These are phyloP conservation scores for Helianthus tuberosus DNA, from an alignment of 129 eudicot genomes.

Conservation along the genomic window DNA sequence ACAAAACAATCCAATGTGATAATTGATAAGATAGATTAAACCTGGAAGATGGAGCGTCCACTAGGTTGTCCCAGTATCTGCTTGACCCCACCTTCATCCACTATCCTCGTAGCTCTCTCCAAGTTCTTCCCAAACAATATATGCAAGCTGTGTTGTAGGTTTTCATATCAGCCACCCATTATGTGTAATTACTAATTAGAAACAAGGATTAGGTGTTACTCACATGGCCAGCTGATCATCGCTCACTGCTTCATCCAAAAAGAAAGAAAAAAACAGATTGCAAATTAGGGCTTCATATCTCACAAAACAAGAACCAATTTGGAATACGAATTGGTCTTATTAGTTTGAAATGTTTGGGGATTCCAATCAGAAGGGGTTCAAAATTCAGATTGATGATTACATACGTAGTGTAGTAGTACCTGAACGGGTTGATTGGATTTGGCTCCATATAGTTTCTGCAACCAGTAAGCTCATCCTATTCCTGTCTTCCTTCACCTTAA, in stretches of 20 bases:
- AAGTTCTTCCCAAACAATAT: conserved; percentile 74
- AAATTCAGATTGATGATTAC: too few species aligned
- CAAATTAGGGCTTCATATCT: background rate
- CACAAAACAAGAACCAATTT: background rate
- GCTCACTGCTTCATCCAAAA: conserved; percentile 41
- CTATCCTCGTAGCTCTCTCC: conserved; percentile 83
- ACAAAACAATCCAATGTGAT: too few species aligned
- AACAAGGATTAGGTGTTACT: conserved; percentile 31
- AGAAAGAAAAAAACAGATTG: background rate
- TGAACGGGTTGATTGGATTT: conserved; percentile 68
- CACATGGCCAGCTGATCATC: conserved; percentile 70
- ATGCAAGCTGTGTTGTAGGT: conserved; percentile 41
- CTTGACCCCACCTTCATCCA: conserved; percentile 80
- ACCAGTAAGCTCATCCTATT: conserved; percentile 31
- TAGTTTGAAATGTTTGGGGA: too few species aligned
- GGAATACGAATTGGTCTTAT: background rate
- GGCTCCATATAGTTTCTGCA: conserved; percentile 68
- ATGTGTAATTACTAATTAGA: background rate
- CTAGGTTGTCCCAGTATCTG: conserved; percentile 65
- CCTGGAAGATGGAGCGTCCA: conserved; percentile 84
- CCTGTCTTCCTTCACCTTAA: conserved; percentile 2
- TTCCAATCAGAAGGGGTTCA: too few species aligned
- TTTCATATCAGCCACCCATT: background rate
- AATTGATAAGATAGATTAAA: background rate
- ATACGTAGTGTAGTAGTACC: conserved; percentile 21